phyloP scores from a whole-genome alignment of 2,329 filamentous ascomycete species.

The Calonectria ilicicola region DNA sequence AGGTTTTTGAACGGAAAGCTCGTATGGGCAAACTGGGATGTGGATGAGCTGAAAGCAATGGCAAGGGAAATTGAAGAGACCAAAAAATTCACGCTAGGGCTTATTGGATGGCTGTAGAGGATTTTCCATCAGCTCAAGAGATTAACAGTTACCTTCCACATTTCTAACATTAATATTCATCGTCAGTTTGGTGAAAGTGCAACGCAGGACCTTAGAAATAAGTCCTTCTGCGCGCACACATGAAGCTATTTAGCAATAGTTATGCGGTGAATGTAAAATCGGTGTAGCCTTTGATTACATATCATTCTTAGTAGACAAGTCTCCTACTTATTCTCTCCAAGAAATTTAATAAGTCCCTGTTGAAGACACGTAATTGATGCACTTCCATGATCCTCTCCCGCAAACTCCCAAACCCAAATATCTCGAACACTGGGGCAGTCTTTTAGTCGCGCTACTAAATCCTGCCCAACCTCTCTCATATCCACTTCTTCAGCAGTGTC shows the following conservation, averaged over 20 bases:
- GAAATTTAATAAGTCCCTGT: neutral
- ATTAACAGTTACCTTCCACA: no score
- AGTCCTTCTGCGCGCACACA: no score
- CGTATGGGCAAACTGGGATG: conserved; percentile 12
- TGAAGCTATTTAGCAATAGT: no score
- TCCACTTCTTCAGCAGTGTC: neutral
- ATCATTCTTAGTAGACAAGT: neutral
- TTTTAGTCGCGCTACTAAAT: neutral
- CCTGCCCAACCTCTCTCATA: neutral
- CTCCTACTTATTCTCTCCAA: neutral
- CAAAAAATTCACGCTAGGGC: neutral
- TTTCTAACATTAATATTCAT: no score
- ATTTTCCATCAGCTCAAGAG: no score
- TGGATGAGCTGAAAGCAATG: conserved; percentile 2
- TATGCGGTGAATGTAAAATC: no score
- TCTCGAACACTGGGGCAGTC: neutral
- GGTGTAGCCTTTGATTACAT: no score
- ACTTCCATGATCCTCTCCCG: neutral
- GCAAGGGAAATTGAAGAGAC: neutral
- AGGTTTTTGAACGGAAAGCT: conserved; percentile 5
- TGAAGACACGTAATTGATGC: neutral
- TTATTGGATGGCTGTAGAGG: neutral
- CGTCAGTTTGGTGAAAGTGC: no score
- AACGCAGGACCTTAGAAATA: no score
- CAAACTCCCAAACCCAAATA: neutral